Evolutionary conservation across 257 asterid species (phyloP).

Genomic region (Prunella vulgaris): DNA sequence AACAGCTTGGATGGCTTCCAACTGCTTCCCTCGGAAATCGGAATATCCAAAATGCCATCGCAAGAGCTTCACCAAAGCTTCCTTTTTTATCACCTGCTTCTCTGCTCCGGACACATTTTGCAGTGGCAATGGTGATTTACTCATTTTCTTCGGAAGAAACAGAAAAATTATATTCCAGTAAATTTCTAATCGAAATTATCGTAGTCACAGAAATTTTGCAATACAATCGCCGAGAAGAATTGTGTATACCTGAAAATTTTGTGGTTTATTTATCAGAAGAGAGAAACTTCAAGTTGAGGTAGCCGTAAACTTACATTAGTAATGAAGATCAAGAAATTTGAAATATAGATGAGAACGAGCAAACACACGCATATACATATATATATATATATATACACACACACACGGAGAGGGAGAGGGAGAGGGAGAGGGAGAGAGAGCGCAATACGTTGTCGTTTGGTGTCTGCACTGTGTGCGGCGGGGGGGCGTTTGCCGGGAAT

Average conservation of each 20-base stretch:
- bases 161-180: neutral
- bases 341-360: neutral
- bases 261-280: neutral
- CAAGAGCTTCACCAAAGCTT: slow-evolving; percentile 78
- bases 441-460: neutral
- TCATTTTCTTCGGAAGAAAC: slow-evolving; percentile 39
- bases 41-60: slow-evolving; percentile 97
- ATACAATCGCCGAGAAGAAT: neutral
- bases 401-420: too few species aligned
- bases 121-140: slow-evolving; percentile 67
- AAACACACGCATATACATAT: neutral
- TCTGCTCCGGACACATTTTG: slow-evolving; percentile 48
- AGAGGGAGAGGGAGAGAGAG: too few species aligned
- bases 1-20: slow-evolving; percentile 93
- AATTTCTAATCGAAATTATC: neutral
- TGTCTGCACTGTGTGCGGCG: neutral
- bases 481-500: too few species aligned
- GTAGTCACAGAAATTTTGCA: neutral
- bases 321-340: neutral
- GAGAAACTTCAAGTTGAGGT: neutral
- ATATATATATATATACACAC: too few species aligned
- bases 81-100: slow-evolving; percentile 59
- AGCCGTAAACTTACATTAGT: neutral
- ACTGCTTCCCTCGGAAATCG: slow-evolving; percentile 78
- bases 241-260: neutral